A percentile compares a stretch with the other conserved stretches of the same genome.
Evolutionary conservation across 805 yeast species (phyloP).

Genomic region (Lachancea quebecensis): DNA sequence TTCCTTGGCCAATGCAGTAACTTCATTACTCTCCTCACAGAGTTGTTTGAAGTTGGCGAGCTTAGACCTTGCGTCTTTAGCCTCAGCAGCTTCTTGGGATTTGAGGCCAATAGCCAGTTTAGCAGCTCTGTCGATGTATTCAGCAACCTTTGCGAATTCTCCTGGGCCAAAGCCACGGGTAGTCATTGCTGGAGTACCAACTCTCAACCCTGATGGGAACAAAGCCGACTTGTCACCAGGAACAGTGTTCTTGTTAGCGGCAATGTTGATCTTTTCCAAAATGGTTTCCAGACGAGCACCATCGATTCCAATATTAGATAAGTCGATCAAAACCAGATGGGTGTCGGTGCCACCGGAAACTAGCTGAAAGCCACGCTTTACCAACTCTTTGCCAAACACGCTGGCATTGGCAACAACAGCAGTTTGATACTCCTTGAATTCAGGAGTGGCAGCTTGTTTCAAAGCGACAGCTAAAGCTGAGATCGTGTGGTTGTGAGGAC

Average conservation of each 20-base stretch:
- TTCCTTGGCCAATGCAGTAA: slow-evolving; percentile 54
- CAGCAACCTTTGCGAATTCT: slow-evolving; percentile 77
- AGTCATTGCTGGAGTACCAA: slow-evolving; percentile 98
- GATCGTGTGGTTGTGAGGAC: slow-evolving; percentile 98
- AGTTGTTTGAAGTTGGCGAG: slow-evolving; percentile 64
- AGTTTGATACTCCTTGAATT: slow-evolving; percentile 78
- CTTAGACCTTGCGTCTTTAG: slow-evolving; percentile 54
- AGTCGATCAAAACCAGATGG: slow-evolving; percentile 79
- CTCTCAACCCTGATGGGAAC: slow-evolving; percentile 92
- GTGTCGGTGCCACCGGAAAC: slow-evolving; percentile 95
- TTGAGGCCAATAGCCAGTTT: slow-evolving; percentile 58
- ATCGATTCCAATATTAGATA: slow-evolving; percentile 70
- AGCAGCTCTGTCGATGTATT: slow-evolving; percentile 73
- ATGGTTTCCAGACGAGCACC: slow-evolving; percentile 95
- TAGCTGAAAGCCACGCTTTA: slow-evolving; percentile 56
- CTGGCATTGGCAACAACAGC: slow-evolving; percentile 77
- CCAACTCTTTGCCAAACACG: slow-evolving; percentile 63
- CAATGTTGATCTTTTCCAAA: slow-evolving; percentile 84
- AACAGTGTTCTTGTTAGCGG: slow-evolving; percentile 91
- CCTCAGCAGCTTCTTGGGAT: slow-evolving; percentile 35
- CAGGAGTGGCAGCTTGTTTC: slow-evolving; percentile 85
- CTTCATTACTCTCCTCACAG: slow-evolving; percentile 57
- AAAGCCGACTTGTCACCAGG: slow-evolving; percentile 96
- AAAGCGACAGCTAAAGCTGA: slow-evolving; percentile 93
- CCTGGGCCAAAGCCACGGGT: slow-evolving; percentile 80